Base-by-base conservation (phyloP, 1,139 yeast genomes). In the Tardiomyces blankii region DNA sequence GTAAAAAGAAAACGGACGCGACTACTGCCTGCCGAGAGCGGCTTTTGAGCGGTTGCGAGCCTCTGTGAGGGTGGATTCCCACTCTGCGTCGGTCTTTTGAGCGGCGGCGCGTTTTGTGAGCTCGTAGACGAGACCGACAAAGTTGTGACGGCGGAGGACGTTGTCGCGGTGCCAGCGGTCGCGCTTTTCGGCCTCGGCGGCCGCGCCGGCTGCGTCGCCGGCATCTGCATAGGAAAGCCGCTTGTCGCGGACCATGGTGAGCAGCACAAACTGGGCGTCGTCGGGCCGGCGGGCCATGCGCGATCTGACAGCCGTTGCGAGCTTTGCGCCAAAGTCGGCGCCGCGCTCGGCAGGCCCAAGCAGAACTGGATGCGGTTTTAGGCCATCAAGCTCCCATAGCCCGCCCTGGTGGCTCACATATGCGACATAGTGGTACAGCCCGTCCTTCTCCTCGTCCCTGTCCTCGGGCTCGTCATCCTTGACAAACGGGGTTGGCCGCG, bases 361-460 rank as follows among this genome's bases (percentile, higher is more conserved):
- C 40, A 62, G 63, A 40, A 81, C 78, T 0, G 87, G 86, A 45
- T 61, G 70, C n/a, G 65, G 67, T 49, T 76, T 77, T 44, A 81
- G 67, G 1, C 88, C 88, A 56, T 81, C 88, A 44, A 81, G 65
- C 55, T 82, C 88, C 57, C 77, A 78, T n/a, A 81, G 66, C 40
- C 61, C 59, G 19, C 74, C 79, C 48, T 73, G 61, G 40, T 66
- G 62, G 33, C 69, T 70, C 12, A 62, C 56, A 56, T 76, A 82
- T 0, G 85, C 81, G 38, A 80, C 68, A 54, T 79, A 81, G 57
- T 81, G 88, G 62, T 72, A 82, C 14, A 78, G 54, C 1, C 80
- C 84, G 51, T 76, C 79, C 48, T 74, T 64, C 38, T 72, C 71
- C 41, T 60, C 65, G 38, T 57, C 63, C 7, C 53, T 58, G 42